A percentile compares a stretch with the other conserved stretches of the same genome.
Conservation (phyloP, 2,329 filamentous ascomycete genomes). For the Hawksworthiomyces lignivorus region DNA sequence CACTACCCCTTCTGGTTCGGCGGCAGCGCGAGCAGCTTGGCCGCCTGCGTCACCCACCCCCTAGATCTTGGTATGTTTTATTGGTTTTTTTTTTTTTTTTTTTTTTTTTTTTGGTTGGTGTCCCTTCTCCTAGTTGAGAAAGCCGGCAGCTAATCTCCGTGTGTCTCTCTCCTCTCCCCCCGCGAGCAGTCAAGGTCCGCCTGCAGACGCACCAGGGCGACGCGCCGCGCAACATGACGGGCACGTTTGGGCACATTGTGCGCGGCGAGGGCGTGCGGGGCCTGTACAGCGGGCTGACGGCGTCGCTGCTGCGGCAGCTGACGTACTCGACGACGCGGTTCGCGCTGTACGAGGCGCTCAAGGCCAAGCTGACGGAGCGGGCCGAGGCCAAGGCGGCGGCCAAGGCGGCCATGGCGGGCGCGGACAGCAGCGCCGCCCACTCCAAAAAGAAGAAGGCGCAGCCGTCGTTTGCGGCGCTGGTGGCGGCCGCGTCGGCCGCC, state of each 20-base stretch:
- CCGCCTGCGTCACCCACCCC: conserved; percentile 86
- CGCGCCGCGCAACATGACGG: conserved; percentile 71
- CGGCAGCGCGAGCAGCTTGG: conserved; percentile 86
- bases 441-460: conserved; percentile 30
- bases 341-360: conserved; percentile 91
- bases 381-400: conserved; percentile 6
- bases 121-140: neutral
- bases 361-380: conserved; percentile 52
- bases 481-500: conserved; percentile 74
- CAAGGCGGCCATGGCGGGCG: conserved; percentile 4
- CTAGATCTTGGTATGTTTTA: conserved; percentile 70
- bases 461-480: conserved; percentile 67
- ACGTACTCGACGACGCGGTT: conserved; percentile 97
- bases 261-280: conserved; percentile 68
- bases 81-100: neutral
- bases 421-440: too few species aligned
- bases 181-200: conserved; percentile 53
- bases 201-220: conserved; percentile 75
- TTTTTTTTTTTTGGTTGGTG: neutral
- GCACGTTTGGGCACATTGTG: conserved; percentile 77
- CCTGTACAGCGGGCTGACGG: conserved; percentile 86
- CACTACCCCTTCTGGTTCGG: conserved; percentile 92
- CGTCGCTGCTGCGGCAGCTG: conserved; percentile 84
- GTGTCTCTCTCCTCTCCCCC: too few species aligned
- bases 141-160: too few species aligned